Base-by-base conservation (phyloP, 805 yeast genomes). In the Isabelozyma rhagii region DNA sequence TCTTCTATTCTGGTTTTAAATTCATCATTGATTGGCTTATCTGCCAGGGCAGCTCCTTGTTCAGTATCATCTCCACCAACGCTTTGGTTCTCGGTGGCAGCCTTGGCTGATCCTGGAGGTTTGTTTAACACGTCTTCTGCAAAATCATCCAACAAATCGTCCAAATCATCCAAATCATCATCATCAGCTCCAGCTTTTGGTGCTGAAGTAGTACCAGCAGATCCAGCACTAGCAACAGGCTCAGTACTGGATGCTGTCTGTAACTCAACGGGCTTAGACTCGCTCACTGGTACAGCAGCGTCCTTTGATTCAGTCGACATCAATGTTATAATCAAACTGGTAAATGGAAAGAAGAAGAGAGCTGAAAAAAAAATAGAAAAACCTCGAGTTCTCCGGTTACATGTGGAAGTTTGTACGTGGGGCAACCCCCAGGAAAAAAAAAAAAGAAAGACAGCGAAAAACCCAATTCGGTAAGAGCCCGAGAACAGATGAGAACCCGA, bases 71-170 rank as follows among this genome's bases (percentile, higher is more conserved):
- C 49, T 38, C 47, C 56, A 14, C 42, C 36, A 31, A 31, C 63
- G 46, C 46, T 54, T 11, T 55, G 53, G 8, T 57, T 41, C 14
- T 51, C 55, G 8, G 51, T 54, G 56, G 63, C 54, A 5, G 63
- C 27, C 13, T 43, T 43, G 21, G 45, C 71, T 0, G 79, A 69
- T 3, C 84, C 87, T 1, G 86, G 87, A 1, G 86, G 84, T 55
- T 81, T 75, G 51, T 79, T 79, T 49, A 87, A 71, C 0, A 85
- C 77, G 50, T 83, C 89, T 52, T 84, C 89, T 41, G 85, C 89
- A 62, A 87, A 87, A 54, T 91, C 97, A 61, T 91, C 97, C 46
- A 93, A 74, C 51, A 89, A 75, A 59, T 89, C 96, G 56, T 89
- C 96, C 53, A 89, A 77, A 56, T 89, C 96, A 59, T 85, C 89